Percentiles rank a stretch among this genome's conserved stretches.
phyloP scores from a whole-genome alignment of 169 alveolate species.

The Eimeria praecox region DNA sequence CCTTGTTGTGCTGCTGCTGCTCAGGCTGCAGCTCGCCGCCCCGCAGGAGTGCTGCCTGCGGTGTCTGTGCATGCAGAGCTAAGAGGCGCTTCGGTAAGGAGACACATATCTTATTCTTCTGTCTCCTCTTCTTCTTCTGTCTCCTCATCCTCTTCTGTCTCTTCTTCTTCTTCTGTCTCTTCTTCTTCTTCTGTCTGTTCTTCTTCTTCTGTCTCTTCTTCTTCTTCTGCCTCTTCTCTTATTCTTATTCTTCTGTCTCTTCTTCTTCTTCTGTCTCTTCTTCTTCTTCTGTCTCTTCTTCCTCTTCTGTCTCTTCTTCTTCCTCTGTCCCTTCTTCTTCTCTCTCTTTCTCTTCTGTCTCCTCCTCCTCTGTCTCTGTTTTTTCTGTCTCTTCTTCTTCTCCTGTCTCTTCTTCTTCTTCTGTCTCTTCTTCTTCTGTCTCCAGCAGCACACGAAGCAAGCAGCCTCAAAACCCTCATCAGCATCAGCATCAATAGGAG shows the following conservation, averaged over 20 bases:
- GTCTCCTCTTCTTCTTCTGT: background rate
- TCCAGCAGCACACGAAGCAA: background rate
- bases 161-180: background rate
- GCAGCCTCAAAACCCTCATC: background rate
- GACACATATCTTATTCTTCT: background rate
- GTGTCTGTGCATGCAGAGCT: constrained; percentile 24
- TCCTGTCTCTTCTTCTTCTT: background rate
- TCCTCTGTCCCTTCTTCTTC: background rate
- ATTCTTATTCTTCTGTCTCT: background rate
- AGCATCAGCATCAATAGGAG: background rate
- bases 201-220: background rate
- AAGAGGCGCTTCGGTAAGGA: constrained; percentile 49
- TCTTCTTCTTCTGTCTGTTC: background rate
- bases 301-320: background rate
- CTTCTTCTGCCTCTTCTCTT: background rate
- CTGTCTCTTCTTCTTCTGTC: background rate
- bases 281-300: background rate
- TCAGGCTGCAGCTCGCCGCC: constrained; percentile 53
- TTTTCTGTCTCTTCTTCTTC: background rate
- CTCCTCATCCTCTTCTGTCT: background rate
- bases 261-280: no score
- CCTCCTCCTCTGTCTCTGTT: background rate
- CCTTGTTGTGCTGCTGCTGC: background rate
- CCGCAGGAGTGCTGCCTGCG: background rate
- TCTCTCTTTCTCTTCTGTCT: background rate